Evolutionary conservation across 305 asterid genomes (phyloP).

Genomic region (Solanum hybrid): DNA sequence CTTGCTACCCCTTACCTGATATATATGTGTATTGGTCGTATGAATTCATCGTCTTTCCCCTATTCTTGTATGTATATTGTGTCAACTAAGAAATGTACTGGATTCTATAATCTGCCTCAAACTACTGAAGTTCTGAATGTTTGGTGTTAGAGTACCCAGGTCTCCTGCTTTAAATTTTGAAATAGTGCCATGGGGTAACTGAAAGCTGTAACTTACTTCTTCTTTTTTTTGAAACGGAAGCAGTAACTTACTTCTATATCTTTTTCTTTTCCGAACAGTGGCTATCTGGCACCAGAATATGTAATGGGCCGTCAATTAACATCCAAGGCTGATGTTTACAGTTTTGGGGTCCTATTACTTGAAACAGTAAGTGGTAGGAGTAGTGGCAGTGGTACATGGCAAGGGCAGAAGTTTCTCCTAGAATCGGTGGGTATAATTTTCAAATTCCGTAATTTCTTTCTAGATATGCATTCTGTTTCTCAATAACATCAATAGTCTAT

Average conservation of each 20-base stretch:
- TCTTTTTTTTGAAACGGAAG: too few relatives aligned
- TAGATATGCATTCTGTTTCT: background rate
- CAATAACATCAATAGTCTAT: background rate
- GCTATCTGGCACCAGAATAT: conserved; percentile 94
- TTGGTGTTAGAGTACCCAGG: background rate
- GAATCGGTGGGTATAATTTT: conserved; percentile 57
- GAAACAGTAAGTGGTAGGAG: conserved; percentile 74
- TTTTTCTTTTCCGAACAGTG: conserved; percentile 43
- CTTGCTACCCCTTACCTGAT: background rate
- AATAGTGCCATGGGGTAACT: background rate
- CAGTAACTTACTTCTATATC: background rate
- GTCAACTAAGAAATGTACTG: background rate
- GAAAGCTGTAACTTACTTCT: background rate
- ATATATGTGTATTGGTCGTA: background rate
- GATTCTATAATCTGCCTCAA: background rate
- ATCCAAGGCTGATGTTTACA: conserved; percentile 75
- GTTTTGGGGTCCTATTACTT: conserved; percentile 75
- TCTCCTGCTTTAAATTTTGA: background rate
- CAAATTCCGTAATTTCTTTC: background rate
- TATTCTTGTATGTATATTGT: background rate
- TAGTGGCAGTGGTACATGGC: conserved; percentile 43
- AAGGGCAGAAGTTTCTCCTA: conserved; percentile 55
- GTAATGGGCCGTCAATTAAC: conserved; percentile 84
- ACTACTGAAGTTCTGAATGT: background rate
- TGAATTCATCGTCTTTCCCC: background rate